Evolutionary conservation across 2,329 filamentous ascomycete species (phyloP), one percentile per base, ranked within the genome.

Genomic region (Davidsoniella eucalypti): DNA sequence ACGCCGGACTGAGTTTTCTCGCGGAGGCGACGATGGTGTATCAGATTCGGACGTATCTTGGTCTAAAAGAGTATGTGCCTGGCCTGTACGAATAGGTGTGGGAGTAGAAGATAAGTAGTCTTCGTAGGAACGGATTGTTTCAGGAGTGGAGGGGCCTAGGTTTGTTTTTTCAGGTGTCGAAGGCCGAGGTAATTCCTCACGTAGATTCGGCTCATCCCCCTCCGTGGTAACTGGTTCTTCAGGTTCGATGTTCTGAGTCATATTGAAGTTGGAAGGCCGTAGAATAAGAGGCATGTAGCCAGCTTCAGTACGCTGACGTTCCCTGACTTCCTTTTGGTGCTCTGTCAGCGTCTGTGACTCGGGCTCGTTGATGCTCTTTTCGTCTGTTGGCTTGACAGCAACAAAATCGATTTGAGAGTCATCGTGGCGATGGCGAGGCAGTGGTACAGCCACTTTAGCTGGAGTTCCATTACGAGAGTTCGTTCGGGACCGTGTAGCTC

Each of bases 341-440:
- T 88, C 84, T 0, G 87, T 94, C 45, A 94, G 67, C 16, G 80
- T 65, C 57, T 92, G 86, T 0, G 83, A 86, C 51, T 85, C 80
- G 2, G 71, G 59, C 0, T 62, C 64, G 12, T 66, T 63, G 4
- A 70, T 65, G 2, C 2, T 14, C 2, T 49, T 9, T 16, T 39
- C 44, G 5, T 41, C 46, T 0, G 80, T 76, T 10, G 78, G 76
- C 26, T 75, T 72, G 44, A 90, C 81, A 0, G 77, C 67, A 2
- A 81, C 76, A 58, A 92, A 92, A 41, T 84, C 73, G 23, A 93
- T 73, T 58, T 93, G 87, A 0, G 86, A 93, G 62, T 93, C 75
- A 54, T 94, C 77, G 57, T 94, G 87, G 33, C 83, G 76, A 25
- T 80, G 68, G 14, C 44, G 44, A 10, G 44, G 9, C 14, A 3